These are phyloP conservation scores for Alternaria sp. DNA, from an alignment of 2,329 filamentous ascomycete genomes.

Conservation along the genomic window DNA sequence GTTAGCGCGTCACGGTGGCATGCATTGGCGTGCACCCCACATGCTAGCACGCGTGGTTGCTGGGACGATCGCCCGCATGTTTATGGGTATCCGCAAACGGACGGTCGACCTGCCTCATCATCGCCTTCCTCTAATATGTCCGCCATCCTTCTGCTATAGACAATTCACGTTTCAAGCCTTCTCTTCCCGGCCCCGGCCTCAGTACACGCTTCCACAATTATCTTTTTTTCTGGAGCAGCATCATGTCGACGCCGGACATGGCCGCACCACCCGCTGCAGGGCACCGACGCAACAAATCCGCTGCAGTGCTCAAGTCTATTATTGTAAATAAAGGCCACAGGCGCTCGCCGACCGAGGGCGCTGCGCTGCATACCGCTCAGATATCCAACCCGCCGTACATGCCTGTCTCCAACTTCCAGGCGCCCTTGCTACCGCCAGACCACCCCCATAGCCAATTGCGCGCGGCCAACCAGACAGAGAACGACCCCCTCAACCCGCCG, in stretches of 20 bases:
- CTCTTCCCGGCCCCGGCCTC: conserved; percentile 20
- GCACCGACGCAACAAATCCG: conserved; percentile 53
- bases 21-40: conserved; percentile 24
- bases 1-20: conserved; percentile 12
- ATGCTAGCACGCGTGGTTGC: conserved; percentile 24
- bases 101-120: conserved; percentile 19
- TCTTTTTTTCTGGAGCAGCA: conserved; percentile 17
- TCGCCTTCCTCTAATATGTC: conserved; percentile 33
- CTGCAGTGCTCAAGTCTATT: conserved; percentile 61
- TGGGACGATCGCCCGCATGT: conserved; percentile 26
- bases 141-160: conserved; percentile 34
- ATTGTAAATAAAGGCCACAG: conserved; percentile 58
- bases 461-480: conserved; percentile 41
- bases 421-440: conserved; percentile 60
- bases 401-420: conserved; percentile 36
- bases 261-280: conserved; percentile 34
- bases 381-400: conserved; percentile 30
- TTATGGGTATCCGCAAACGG: conserved; percentile 24
- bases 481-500: conserved; percentile 49
- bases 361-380: conserved; percentile 35
- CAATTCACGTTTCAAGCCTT: conserved; percentile 27
- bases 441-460: conserved; percentile 56
- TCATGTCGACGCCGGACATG: conserved; percentile 36
- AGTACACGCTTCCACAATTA: conserved; percentile 10
- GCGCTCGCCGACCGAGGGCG: conserved; percentile 56